Conservation (phyloP, 345 rosid species). For the Clarkia xantiana region DNA sequence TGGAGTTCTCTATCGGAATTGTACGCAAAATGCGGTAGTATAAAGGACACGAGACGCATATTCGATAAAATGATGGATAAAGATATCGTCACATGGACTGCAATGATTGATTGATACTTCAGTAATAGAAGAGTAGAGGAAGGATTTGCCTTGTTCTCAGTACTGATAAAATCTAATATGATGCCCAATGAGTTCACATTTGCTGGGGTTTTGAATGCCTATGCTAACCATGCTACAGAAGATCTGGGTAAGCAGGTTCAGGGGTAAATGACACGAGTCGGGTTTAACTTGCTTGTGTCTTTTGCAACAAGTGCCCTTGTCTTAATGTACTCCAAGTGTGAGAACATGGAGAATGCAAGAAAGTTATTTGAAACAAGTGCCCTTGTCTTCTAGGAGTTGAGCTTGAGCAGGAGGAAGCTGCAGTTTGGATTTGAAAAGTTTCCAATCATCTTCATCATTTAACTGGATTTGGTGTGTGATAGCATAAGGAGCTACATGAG, state of each 20-base stretch:
- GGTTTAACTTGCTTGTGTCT: slow-evolving; percentile 37
- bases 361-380: slow-evolving; percentile 40
- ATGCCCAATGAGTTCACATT: slow-evolving; percentile 74
- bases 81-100: slow-evolving; percentile 83
- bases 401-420: too few species aligned
- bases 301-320: slow-evolving; percentile 76
- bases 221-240: slow-evolving; percentile 49
- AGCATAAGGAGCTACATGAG: too few species aligned
- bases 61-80: slow-evolving; percentile 47
- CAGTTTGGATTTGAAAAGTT: too few species aligned
- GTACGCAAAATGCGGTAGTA: slow-evolving; percentile 83
- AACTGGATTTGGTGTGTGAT: too few species aligned
- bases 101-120: slow-evolving; percentile 70
- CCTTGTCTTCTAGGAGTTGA: too few species aligned
- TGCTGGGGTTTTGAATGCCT: slow-evolving; percentile 64
- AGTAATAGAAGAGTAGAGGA: slow-evolving; percentile 43
- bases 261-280: slow-evolving; percentile 55
- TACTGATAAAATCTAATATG: slow-evolving; percentile 34
- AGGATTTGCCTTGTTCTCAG: slow-evolving; percentile 51
- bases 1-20: slow-evolving; percentile 81
- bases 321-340: slow-evolving; percentile 81
- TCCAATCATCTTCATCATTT: too few species aligned
- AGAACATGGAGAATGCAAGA: slow-evolving; percentile 50
- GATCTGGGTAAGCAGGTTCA: slow-evolving; percentile 72
- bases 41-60: slow-evolving; percentile 54